Evolutionary conservation across 768 basidiomycete genomes (phyloP), one percentile per base, ranked within the genome.

Genomic region (Galerina sulciceps): DNA sequence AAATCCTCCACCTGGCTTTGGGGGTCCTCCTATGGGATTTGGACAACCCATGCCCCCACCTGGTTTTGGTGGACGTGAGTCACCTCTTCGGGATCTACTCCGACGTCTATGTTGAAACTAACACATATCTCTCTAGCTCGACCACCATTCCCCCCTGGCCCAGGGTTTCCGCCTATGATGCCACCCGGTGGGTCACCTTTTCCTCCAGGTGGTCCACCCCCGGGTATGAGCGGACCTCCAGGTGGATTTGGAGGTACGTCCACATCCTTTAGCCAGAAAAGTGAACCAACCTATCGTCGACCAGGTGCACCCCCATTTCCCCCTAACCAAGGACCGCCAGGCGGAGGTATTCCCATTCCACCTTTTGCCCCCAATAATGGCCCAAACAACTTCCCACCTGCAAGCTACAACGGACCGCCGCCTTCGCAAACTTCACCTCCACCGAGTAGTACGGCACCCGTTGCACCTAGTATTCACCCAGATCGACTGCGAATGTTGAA

Each of bases 401-500:
- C 71, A 13, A 62, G 68, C 57, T 75, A 72, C 65, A 73, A 70
- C 60, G 72, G 71, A 52, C 75, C 76, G 15, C 71, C 76, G 42
- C 72, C 73, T 8, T 59, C 65, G 56, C 71, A 71, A 65, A 65
- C 65, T 54, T 69, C 67, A 23, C 67, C 69, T n/a, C 63, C 70
- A 4, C 69, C 72, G 14, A 59, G 67, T 56, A 66, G 42, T 13
- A 57, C 70, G 55, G 71, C n/a, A 45, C 71, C 75, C 31, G 71
- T 70, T 17, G 81, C 82, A 17, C 86, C 88, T 42, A 85, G 80
- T n/a, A 93, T 94, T 63, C 92, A 94, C 70, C 92, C 92, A 10
- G 92, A 94, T 73, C 83, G 92, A 58, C 65, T 91, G 72, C 81
- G 90, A 58, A 93, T 94, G 91, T 85, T 94, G 87, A 81, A 72